Evolutionary conservation across 139 green algal species (phyloP).

Genomic region (Chlorella sp.): DNA sequence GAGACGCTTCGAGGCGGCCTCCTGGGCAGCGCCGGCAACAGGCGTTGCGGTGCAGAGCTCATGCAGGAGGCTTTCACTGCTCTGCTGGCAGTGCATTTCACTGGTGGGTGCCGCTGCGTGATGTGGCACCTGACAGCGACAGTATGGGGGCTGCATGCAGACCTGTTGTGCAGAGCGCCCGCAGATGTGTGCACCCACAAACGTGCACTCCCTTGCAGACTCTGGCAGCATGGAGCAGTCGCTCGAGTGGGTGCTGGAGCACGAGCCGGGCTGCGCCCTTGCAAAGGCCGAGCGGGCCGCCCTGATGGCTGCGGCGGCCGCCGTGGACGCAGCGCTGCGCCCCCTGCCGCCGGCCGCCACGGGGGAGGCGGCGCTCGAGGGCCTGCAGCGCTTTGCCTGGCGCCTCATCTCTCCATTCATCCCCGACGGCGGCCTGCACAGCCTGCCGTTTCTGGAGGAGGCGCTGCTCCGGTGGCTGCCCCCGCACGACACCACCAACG

Average conservation of each 20-base stretch:
- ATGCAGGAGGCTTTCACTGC: conserved; percentile 18
- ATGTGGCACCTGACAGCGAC: background rate
- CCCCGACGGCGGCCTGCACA: background rate
- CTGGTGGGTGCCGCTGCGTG: background rate
- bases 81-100: background rate
- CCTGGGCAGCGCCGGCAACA: background rate
- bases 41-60: background rate
- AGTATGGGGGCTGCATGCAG: background rate
- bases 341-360: background rate
- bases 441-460: conserved; percentile 6
- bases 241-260: background rate
- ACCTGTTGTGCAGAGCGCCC: background rate
- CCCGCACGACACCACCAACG: background rate
- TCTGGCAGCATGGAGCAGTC: background rate
- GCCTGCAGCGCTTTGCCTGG: conserved; percentile 9
- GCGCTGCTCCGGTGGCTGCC: background rate
- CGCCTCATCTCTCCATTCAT: conserved; percentile 1
- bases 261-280: background rate
- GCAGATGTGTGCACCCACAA: too few relatives aligned
- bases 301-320: background rate
- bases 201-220: too few relatives aligned
- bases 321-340: background rate
- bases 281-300: background rate
- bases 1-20: conserved; percentile 3
- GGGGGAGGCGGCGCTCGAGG: background rate